A percentile compares a stretch with the other conserved stretches of the same genome.
Evolutionary conservation across 2,329 filamentous ascomycete genomes (phyloP).

Genomic region (Hawksworthiomyces lignivorus): DNA sequence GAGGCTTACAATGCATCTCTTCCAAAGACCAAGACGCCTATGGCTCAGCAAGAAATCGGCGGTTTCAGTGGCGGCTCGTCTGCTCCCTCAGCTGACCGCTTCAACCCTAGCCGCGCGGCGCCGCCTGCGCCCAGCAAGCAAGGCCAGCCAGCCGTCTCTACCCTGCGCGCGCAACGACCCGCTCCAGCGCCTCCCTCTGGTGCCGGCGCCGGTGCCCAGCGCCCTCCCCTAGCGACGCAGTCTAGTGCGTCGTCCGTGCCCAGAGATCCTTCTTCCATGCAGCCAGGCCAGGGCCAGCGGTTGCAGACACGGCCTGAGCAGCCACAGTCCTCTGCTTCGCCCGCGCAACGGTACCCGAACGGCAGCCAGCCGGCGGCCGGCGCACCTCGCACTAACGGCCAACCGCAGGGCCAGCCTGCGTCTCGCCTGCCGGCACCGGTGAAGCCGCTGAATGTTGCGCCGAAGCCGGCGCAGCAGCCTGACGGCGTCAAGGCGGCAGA

Average conservation of each 20-base stretch:
- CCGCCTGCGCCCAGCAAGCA: constrained; percentile 70
- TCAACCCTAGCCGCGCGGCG: constrained; percentile 77
- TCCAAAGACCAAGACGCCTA: constrained; percentile 68
- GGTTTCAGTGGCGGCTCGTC: constrained; percentile 52
- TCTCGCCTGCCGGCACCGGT: constrained; percentile 55
- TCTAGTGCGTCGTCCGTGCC: constrained; percentile 38
- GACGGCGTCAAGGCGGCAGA: constrained; percentile 85
- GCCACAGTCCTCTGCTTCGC: constrained; percentile 30
- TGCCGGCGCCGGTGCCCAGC: constrained; percentile 30
- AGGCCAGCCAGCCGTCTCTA: constrained; percentile 45
- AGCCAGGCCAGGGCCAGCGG: constrained; percentile 30
- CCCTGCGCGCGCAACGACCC: constrained; percentile 65
- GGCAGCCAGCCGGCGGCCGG: constrained; percentile 43
- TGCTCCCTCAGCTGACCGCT: constrained; percentile 51
- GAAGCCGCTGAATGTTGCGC: constrained; percentile 71
- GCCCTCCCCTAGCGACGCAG: constrained; percentile 43
- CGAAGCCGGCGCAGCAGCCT: constrained; percentile 49
- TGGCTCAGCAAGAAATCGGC: constrained; percentile 86
- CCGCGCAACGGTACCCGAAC: constrained; percentile 52
- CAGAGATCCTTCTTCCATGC: constrained; percentile 29
- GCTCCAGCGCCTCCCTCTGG: constrained; percentile 63
- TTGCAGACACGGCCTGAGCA: constrained; percentile 41
- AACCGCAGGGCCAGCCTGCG: constrained; percentile 34
- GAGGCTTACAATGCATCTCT: constrained; percentile 87
- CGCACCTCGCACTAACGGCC: constrained; percentile 39